A percentile compares a stretch with the other conserved stretches of the same genome.
Conservation (phyloP, 345 rosid species). For the Aquilaria yunnanensis region DNA sequence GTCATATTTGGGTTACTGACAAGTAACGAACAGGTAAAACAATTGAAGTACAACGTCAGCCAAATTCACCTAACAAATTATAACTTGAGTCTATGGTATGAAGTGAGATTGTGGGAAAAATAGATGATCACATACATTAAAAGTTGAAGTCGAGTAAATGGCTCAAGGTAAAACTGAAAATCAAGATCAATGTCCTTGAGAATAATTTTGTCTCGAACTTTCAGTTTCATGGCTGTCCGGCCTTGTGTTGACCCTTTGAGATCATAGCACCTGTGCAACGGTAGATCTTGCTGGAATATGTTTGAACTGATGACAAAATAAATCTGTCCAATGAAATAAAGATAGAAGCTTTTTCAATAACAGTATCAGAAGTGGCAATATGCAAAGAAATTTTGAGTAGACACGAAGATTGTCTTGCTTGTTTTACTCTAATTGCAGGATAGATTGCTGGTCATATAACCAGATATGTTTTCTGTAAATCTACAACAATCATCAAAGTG, state of each 20-base stretch:
- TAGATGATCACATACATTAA: constrained; percentile 28
- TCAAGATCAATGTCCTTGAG: constrained; percentile 45
- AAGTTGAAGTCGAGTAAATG: constrained; percentile 33
- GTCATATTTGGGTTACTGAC: not conserved
- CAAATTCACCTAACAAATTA: no score
- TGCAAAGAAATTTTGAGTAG: not conserved
- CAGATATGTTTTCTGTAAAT: no score
- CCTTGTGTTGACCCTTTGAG: constrained; percentile 60
- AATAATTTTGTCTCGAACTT: constrained; percentile 33
- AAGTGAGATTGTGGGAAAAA: not conserved
- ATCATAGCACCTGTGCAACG: constrained; percentile 37
- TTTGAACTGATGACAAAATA: constrained; percentile 48
- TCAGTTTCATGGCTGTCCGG: constrained; percentile 25
- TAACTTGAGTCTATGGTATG: not conserved
- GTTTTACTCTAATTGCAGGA: no score
- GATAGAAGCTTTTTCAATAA: not conserved
- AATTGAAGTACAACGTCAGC: not conserved
- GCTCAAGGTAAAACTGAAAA: constrained; percentile 43
- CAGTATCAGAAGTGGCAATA: constrained; percentile 1
- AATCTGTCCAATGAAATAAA: constrained; percentile 30
- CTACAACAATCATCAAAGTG: no score
- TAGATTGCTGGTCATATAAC: no score
- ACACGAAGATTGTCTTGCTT: no score
- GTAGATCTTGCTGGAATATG: constrained; percentile 26
- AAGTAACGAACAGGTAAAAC: not conserved